These are phyloP conservation scores for Lactarius trivialis DNA, from an alignment of 768 basidiomycete genomes.

Conservation along the genomic window DNA sequence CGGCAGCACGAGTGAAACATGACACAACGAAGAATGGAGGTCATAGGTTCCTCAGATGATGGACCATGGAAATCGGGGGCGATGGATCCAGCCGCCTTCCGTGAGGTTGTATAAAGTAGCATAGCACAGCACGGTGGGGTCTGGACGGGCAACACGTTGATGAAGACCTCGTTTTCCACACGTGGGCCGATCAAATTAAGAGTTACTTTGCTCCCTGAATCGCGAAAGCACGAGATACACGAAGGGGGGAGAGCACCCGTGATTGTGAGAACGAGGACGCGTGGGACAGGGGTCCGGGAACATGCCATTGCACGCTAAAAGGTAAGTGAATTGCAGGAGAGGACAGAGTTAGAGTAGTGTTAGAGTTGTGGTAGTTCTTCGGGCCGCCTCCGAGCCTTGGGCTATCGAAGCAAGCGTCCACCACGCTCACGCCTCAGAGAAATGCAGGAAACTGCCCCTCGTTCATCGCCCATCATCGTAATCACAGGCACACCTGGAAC, in stretches of 20 bases:
- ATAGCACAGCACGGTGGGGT: background rate
- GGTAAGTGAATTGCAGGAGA: background rate
- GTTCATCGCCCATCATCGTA: slow-evolving; percentile 59
- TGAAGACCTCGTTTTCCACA: background rate
- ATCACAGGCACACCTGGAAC: slow-evolving; percentile 94
- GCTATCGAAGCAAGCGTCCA: background rate
- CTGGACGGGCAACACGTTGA: background rate
- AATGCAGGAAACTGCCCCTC: slow-evolving; percentile 14
- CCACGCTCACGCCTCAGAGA: background rate
- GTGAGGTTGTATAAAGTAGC: background rate
- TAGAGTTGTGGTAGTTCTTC: background rate
- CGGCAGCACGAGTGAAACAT: background rate
- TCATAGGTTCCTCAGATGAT: background rate
- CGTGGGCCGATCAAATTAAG: background rate
- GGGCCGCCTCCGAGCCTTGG: background rate
- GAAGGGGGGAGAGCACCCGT: background rate
- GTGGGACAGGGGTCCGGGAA: background rate
- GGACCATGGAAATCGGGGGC: too few relatives aligned
- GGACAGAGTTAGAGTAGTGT: background rate
- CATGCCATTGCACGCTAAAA: background rate
- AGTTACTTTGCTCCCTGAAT: background rate
- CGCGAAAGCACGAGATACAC: background rate
- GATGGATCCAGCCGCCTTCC: background rate
- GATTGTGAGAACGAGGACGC: background rate
- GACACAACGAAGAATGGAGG: background rate